phyloP scores from a whole-genome alignment of 176 grass and related monocot genomes.

The Ampelocalamus luodianensis region DNA sequence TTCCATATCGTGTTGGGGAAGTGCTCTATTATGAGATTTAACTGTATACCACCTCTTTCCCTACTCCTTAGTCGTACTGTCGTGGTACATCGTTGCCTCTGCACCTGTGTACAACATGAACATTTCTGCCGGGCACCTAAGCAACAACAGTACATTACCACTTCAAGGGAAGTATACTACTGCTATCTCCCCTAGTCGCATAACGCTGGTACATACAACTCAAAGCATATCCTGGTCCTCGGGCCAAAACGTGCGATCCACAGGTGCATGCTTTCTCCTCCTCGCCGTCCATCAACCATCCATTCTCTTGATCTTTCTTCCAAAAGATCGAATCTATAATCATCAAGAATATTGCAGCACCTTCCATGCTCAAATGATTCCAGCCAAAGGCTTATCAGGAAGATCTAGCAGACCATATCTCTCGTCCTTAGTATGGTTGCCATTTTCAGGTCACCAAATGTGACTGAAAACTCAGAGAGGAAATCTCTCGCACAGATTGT shows the following conservation, averaged over 20 bases:
- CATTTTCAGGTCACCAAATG: slow-evolving; percentile 25
- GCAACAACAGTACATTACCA: not conserved
- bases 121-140: not conserved
- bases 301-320: not conserved
- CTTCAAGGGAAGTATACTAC: not conserved
- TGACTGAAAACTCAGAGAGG: not conserved
- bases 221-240: not conserved
- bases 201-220: not conserved
- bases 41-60: not conserved
- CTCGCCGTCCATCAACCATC: not conserved
- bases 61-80: not conserved
- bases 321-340: not conserved
- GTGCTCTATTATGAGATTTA: not conserved
- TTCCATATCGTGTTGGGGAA: not conserved
- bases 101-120: not conserved
- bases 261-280: not conserved
- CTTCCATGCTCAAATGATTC: slow-evolving; percentile 31
- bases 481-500: not conserved
- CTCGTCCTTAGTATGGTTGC: slow-evolving; percentile 1
- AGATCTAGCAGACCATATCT: slow-evolving; percentile 21
- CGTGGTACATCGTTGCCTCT: not conserved
- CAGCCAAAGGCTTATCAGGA: not conserved
- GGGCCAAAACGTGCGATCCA: slow-evolving; percentile 10
- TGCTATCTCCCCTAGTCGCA: not conserved
- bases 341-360: not conserved